These are phyloP conservation scores for Noccaea bulbosa DNA, from an alignment of 345 rosid species.

Conservation along the genomic window DNA sequence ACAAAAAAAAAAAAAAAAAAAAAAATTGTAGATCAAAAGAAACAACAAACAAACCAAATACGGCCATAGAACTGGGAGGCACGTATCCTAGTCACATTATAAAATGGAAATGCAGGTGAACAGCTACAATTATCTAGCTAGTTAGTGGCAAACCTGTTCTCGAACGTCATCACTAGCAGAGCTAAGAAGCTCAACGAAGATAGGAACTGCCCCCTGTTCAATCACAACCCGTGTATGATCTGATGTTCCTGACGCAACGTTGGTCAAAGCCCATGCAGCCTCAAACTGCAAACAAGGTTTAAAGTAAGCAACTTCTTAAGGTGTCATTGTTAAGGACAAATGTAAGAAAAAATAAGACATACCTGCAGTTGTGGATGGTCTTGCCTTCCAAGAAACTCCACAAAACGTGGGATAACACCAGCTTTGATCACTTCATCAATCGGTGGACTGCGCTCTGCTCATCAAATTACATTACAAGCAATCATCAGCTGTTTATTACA, in stretches of 20 bases:
- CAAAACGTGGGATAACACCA: slow-evolving; percentile 77
- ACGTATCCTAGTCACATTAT: slow-evolving; percentile 4
- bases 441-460: slow-evolving; percentile 82
- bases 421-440: slow-evolving; percentile 87
- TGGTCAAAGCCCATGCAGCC: slow-evolving; percentile 94
- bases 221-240: slow-evolving; percentile 84
- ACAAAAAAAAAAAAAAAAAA: not conserved
- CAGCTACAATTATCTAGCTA: slow-evolving; percentile 19
- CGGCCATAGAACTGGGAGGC: slow-evolving; percentile 3
- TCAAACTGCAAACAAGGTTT: slow-evolving; percentile 61
- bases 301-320: slow-evolving; percentile 30
- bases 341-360: slow-evolving; percentile 13
- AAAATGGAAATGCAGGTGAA: slow-evolving; percentile 22
- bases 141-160: slow-evolving; percentile 65
- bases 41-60: slow-evolving; percentile 5
- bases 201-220: slow-evolving; percentile 79
- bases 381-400: slow-evolving; percentile 77
- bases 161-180: slow-evolving; percentile 84
- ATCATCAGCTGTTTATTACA: slow-evolving; percentile 24
- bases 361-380: slow-evolving; percentile 84
- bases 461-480: slow-evolving; percentile 25
- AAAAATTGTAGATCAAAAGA: not conserved
- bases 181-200: slow-evolving; percentile 79
- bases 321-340: not conserved
- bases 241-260: slow-evolving; percentile 88